Base-by-base conservation (phyloP, 768 basidiomycete genomes). In the Asterophora parasitica region DNA sequence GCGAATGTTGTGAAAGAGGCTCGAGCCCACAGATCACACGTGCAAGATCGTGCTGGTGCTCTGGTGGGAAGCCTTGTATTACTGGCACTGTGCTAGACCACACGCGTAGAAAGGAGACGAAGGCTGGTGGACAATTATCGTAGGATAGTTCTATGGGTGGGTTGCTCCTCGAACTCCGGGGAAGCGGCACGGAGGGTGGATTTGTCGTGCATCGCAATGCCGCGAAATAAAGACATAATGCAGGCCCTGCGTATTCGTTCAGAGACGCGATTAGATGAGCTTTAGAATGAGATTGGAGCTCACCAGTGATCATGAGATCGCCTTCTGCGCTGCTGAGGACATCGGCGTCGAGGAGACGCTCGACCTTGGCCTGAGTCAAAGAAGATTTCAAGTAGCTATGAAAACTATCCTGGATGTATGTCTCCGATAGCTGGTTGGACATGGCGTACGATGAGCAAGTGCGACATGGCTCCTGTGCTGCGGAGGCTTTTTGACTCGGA, bases 221-320 rank as follows among this genome's bases (percentile, higher is more conserved):
- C 0, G 88, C 87, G 64, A 91, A 93, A 65, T 88, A 92, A 0
- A 93, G 74, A 51, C 85, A 88, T 11, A 93, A 70, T 0, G 90
- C 87, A 11, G 90, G 90, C 0, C 88, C 83, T 23, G 4, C 37
- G 46, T n/a, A 35, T 51, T n/a, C n/a, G n/a, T 23, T 6, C 23
- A 23, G 23, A 23, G 7, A 19, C 36, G 10, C 20, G 33, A 49
- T 31, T 20, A 23, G 33, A 23, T 40, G 26, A 27, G 15, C 23
- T 3, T 23, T 23, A 17, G 12, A 38, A 2, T 37, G 17, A 9
- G 49, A 49, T 35, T 30, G 9, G 16, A n/a, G 54, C 74, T 51
- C 42, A 82, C 90, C 89, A 60, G 86, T 83, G 49, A 92, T 85
- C 88, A 92, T 92, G 26, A 92, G 65, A 71, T 92, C 89, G 0